Percentiles rank a stretch among this genome's conserved stretches.
Evolutionary conservation across 1,139 yeast species (phyloP).

Genomic region (Ashbya aceris): DNA sequence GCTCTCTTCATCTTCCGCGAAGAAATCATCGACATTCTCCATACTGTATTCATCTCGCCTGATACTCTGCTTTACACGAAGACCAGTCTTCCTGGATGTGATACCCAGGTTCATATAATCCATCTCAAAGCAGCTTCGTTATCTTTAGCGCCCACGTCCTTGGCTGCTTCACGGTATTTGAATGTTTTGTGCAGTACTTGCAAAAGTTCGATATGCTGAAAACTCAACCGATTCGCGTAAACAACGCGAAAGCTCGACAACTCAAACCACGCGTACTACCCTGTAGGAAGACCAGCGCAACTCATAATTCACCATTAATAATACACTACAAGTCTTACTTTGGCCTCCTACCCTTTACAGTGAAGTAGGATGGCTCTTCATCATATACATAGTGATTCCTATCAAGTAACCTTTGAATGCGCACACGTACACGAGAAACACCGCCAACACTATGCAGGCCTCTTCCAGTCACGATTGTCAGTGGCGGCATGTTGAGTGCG

Average conservation of each 20-base stretch:
- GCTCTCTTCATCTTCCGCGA: slow-evolving; percentile 37
- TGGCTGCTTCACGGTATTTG: too few relatives aligned
- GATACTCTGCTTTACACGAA: slow-evolving; percentile 42
- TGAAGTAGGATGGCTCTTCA: slow-evolving; percentile 39
- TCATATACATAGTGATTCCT: slow-evolving; percentile 33
- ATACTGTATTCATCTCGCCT: slow-evolving; percentile 59
- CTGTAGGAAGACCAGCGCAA: background rate
- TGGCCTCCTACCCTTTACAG: slow-evolving; percentile 34
- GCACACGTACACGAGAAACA: slow-evolving; percentile 35
- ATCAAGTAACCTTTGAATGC: slow-evolving; percentile 34
- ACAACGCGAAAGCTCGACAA: background rate
- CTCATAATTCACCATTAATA: too few relatives aligned
- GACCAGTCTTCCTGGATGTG: slow-evolving; percentile 53
- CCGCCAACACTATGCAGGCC: slow-evolving; percentile 56
- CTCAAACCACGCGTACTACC: background rate
- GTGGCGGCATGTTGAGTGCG: slow-evolving; percentile 30
- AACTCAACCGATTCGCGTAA: too few relatives aligned
- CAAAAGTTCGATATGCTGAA: too few relatives aligned
- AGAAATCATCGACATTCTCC: slow-evolving; percentile 76
- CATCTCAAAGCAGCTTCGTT: slow-evolving; percentile 16
- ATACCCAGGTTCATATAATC: slow-evolving; percentile 47
- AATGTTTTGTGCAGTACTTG: too few relatives aligned
- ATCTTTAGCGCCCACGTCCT: too few relatives aligned
- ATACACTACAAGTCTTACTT: background rate
- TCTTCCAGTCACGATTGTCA: slow-evolving; percentile 47